Evolutionary conservation across 2,329 filamentous ascomycete species (phyloP).

Genomic region (Penicillium sp.): DNA sequence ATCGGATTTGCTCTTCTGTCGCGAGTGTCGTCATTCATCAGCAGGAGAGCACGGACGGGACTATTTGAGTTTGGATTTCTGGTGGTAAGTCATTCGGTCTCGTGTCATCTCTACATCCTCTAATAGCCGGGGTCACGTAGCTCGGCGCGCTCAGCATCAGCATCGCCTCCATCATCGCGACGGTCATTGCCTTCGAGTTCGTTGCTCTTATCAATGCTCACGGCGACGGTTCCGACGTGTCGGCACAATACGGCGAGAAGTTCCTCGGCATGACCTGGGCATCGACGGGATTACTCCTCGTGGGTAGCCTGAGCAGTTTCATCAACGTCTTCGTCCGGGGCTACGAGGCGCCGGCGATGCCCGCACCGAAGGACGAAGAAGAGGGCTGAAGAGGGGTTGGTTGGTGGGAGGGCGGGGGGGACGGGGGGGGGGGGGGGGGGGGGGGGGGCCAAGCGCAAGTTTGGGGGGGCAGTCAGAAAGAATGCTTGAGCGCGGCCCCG

Average conservation of each 20-base stretch:
- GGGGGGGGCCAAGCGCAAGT: too few species aligned
- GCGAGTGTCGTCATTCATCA: conserved; percentile 47
- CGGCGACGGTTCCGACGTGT: conserved; percentile 50
- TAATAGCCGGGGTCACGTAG: conserved; percentile 19
- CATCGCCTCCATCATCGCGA: conserved; percentile 72
- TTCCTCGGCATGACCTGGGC: conserved; percentile 62
- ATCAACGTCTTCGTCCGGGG: conserved; percentile 24
- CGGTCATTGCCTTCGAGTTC: conserved; percentile 58
- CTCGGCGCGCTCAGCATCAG: conserved; percentile 61
- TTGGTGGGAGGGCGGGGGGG: too few species aligned
- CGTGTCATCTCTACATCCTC: conserved; percentile 1
- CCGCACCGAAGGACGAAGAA: conserved; percentile 21
- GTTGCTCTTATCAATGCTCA: conserved; percentile 54
- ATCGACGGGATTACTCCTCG: conserved; percentile 42
- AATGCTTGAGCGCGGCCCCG: background rate
- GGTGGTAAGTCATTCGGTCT: conserved; percentile 31
- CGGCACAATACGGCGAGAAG: conserved; percentile 51
- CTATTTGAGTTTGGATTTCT: conserved; percentile 52
- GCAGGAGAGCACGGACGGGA: conserved; percentile 46
- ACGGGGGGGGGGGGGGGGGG: too few species aligned
- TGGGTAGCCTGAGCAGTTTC: conserved; percentile 32
- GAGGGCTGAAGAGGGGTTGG: conserved; percentile 4
- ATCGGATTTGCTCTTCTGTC: conserved; percentile 52
- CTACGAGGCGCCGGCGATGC: conserved; percentile 1
- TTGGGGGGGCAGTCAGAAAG: background rate